Percentiles rank a stretch among this genome's conserved stretches.
phyloP scores from a whole-genome alignment of 2,329 filamentous ascomycete species.

The Biscogniauxia sp. region DNA sequence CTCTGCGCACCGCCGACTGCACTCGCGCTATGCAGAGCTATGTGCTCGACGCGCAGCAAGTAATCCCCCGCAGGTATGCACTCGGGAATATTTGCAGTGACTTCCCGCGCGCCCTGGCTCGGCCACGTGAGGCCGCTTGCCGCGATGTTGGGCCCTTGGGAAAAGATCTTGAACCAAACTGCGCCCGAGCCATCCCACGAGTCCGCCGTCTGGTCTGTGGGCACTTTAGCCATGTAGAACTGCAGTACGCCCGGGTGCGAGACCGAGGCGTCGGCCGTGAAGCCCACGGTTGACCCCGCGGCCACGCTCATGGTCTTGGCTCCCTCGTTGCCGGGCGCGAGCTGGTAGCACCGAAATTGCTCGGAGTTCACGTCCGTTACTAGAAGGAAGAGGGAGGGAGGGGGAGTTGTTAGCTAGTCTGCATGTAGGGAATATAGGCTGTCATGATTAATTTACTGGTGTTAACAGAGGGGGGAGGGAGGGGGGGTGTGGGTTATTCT shows the following conservation, averaged over 20 bases:
- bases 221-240: slow-evolving; percentile 41
- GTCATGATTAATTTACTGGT: too few relatives aligned
- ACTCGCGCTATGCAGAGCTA: slow-evolving; percentile 44
- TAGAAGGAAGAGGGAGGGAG: slow-evolving; percentile 2
- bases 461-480: too few relatives aligned
- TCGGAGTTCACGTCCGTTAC: slow-evolving; percentile 46
- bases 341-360: slow-evolving; percentile 52
- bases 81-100: slow-evolving; percentile 41
- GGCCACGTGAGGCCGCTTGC: slow-evolving; percentile 40
- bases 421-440: not conserved
- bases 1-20: slow-evolving; percentile 43
- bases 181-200: slow-evolving; percentile 38
- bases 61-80: slow-evolving; percentile 49
- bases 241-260: slow-evolving; percentile 41
- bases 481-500: too few relatives aligned
- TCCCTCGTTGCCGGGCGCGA: slow-evolving; percentile 39
- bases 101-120: slow-evolving; percentile 36
- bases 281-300: slow-evolving; percentile 44
- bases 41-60: slow-evolving; percentile 47
- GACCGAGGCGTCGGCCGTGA: slow-evolving; percentile 41
- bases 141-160: slow-evolving; percentile 38
- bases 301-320: slow-evolving; percentile 41
- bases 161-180: slow-evolving; percentile 45
- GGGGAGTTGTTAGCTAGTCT: not conserved
- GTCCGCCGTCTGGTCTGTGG: slow-evolving; percentile 35